phyloP scores from a whole-genome alignment of 768 basidiomycete genomes.

The Crucibulum laeve region DNA sequence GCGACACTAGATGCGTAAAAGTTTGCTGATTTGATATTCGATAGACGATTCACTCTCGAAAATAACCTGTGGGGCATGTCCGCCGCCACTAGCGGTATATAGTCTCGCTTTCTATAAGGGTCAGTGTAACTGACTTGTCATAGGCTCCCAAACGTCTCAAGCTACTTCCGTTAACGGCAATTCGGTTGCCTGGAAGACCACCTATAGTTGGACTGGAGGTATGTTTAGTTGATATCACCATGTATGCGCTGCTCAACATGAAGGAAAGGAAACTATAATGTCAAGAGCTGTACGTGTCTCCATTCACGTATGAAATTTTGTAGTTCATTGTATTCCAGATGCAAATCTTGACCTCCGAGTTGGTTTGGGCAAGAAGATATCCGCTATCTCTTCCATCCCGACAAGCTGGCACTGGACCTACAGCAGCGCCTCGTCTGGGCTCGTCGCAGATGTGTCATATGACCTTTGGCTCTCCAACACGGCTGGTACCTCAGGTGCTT shows the following conservation, averaged over 20 bases:
- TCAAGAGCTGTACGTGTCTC: conserved; percentile 26
- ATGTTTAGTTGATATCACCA: neutral
- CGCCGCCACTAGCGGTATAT: conserved; percentile 19
- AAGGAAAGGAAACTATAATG: conserved; percentile 7
- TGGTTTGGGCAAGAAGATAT: conserved; percentile 20
- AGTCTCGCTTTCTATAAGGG: neutral
- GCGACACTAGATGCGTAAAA: neutral
- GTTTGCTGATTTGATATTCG: neutral
- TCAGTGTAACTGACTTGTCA: neutral
- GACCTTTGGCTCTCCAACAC: conserved; percentile 27
- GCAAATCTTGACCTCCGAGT: conserved; percentile 27
- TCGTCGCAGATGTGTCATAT: conserved; percentile 30
- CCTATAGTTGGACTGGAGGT: conserved; percentile 27
- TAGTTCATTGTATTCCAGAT: conserved; percentile 11
- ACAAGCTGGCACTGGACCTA: conserved; percentile 28
- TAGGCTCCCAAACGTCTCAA: conserved; percentile 27
- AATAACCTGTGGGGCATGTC: conserved; percentile 28
- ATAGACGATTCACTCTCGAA: conserved; percentile 20
- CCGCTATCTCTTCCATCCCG: conserved; percentile 25
- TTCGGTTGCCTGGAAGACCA: conserved; percentile 25
- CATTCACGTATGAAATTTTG: neutral
- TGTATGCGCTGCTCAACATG: neutral
- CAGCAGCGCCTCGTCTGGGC: conserved; percentile 20
- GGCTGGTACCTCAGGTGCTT: conserved; percentile 20
- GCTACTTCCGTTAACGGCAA: conserved; percentile 20